Evolutionary conservation across 2,329 filamentous ascomycete species (phyloP).

Genomic region (Aureobasidium sp.): DNA sequence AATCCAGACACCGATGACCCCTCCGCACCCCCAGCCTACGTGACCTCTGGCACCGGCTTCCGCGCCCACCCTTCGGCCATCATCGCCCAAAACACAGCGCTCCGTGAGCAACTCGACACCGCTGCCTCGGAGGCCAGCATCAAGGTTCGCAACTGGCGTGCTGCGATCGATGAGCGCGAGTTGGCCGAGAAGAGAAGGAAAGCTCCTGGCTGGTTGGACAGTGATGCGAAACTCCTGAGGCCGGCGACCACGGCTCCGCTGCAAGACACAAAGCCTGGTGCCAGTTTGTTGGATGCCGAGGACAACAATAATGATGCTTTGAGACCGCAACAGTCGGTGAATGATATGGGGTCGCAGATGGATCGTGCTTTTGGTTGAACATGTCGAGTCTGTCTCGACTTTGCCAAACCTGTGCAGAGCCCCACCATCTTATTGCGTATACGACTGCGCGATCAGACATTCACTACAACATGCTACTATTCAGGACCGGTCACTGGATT

Average conservation of each 20-base stretch:
- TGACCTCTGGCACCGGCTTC: conserved; percentile 68
- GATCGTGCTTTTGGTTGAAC: conserved; percentile 30
- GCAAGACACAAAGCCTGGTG: conserved; percentile 15
- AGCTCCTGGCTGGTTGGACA: conserved; percentile 75
- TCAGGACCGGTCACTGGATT: too few species aligned
- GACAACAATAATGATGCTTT: conserved; percentile 17
- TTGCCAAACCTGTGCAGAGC: not conserved
- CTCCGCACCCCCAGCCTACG: conserved; percentile 52
- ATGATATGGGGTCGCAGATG: conserved; percentile 31
- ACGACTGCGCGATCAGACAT: too few species aligned
- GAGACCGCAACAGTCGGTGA: conserved; percentile 22
- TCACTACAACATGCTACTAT: too few species aligned
- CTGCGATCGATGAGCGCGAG: conserved; percentile 56
- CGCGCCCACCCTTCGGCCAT: conserved; percentile 85
- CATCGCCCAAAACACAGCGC: conserved; percentile 67
- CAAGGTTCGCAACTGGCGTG: conserved; percentile 64
- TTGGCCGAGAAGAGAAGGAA: conserved; percentile 72
- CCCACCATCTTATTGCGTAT: too few species aligned
- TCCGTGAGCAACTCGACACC: conserved; percentile 67
- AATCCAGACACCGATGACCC: conserved; percentile 31
- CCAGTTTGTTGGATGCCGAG: conserved; percentile 21
- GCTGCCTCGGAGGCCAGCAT: conserved; percentile 61
- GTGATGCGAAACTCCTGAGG: conserved; percentile 61
- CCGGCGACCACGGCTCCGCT: conserved; percentile 47
- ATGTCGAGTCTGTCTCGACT: not conserved